phyloP scores from a whole-genome alignment of 768 basidiomycete species.

The Naganishia randhawae region DNA sequence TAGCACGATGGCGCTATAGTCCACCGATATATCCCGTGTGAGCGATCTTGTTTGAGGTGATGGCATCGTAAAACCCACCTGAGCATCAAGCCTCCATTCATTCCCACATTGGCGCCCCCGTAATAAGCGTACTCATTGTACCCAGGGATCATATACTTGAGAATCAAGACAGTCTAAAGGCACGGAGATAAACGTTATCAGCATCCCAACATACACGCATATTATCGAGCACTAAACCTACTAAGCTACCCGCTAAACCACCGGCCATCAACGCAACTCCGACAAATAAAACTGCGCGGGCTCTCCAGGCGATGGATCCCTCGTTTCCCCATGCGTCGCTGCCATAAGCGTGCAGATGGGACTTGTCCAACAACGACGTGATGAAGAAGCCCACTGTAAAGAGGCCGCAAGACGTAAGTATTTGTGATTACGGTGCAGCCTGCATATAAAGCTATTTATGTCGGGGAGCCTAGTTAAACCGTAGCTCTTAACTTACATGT shows the following conservation, averaged over 20 bases:
- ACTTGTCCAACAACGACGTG: slow-evolving; percentile 92
- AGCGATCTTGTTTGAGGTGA: background rate
- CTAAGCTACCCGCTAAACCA: slow-evolving; percentile 92
- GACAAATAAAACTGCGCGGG: slow-evolving; percentile 82
- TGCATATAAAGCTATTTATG: too few species aligned
- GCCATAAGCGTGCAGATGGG: slow-evolving; percentile 69
- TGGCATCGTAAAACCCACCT: slow-evolving; percentile 39
- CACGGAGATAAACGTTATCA: background rate
- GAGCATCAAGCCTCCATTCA: slow-evolving; percentile 65
- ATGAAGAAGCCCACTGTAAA: slow-evolving; percentile 74
- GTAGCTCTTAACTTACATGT: slow-evolving; percentile 54
- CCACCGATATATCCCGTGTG: background rate
- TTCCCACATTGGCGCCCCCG: slow-evolving; percentile 91
- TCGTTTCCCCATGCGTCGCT: slow-evolving; percentile 54
- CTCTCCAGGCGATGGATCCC: slow-evolving; percentile 81
- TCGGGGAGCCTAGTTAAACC: background rate
- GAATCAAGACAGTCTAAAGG: slow-evolving; percentile 71
- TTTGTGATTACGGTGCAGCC: too few species aligned
- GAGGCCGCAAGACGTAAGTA: background rate
- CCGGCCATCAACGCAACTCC: slow-evolving; percentile 98
- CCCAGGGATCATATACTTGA: slow-evolving; percentile 78
- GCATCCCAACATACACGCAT: background rate
- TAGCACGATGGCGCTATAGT: slow-evolving; percentile 70
- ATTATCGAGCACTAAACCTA: slow-evolving; percentile 54
- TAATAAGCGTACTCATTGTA: slow-evolving; percentile 79